A percentile compares a stretch with the other conserved stretches of the same genome.
These are phyloP conservation scores for Nemania sp. DNA, from an alignment of 2,329 filamentous ascomycete genomes.

Conservation along the genomic window DNA sequence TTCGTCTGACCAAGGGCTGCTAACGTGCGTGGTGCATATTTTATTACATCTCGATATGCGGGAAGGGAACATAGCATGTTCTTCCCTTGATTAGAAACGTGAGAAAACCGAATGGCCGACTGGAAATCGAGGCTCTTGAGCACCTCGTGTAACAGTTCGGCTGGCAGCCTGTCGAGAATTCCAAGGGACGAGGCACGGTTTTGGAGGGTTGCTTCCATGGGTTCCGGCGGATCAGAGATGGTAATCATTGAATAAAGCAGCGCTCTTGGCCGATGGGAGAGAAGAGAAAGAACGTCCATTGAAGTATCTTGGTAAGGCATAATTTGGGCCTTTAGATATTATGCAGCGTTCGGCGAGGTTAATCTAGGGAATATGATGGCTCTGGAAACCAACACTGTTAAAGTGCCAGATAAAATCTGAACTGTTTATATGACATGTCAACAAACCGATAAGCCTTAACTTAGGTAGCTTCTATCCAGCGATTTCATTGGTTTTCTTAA, in stretches of 20 bases:
- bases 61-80: slow-evolving; percentile 6
- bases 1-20: slow-evolving; percentile 23
- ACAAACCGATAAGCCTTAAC: too few relatives aligned
- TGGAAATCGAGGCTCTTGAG: slow-evolving; percentile 20
- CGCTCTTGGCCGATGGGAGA: slow-evolving; percentile 24
- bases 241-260: slow-evolving; percentile 24
- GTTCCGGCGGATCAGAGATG: slow-evolving; percentile 24
- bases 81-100: slow-evolving; percentile 20
- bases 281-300: slow-evolving; percentile 19
- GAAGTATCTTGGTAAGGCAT: slow-evolving; percentile 20
- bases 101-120: slow-evolving; percentile 18
- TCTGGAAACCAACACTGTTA: too few relatives aligned
- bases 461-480: too few relatives aligned
- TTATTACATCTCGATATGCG: slow-evolving; percentile 24
- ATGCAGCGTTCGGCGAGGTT: slow-evolving; percentile 18
- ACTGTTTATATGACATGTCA: too few relatives aligned
- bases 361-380: too few relatives aligned
- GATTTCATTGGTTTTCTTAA: too few relatives aligned
- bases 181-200: slow-evolving; percentile 17
- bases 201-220: slow-evolving; percentile 12
- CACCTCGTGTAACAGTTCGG: slow-evolving; percentile 17
- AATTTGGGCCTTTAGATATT: slow-evolving; percentile 18
- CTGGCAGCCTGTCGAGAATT: slow-evolving; percentile 25
- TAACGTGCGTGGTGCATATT: slow-evolving; percentile 24
- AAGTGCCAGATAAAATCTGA: too few relatives aligned